phyloP scores from a whole-genome alignment of 2,329 filamentous ascomycete genomes.

The Aspergillus niger region DNA sequence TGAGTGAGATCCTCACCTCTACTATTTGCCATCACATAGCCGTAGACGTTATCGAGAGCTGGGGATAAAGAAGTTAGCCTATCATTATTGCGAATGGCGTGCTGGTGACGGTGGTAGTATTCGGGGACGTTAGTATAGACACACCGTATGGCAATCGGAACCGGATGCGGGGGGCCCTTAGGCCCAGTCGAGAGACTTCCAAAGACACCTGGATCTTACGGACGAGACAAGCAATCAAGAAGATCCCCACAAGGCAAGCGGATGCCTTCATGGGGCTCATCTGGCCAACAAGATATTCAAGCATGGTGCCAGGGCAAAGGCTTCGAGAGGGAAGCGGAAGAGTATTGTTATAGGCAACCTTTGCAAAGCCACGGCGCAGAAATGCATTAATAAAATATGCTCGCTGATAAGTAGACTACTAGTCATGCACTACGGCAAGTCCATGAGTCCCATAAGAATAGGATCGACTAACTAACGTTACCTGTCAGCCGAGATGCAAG shows the following conservation, averaged over 20 bases:
- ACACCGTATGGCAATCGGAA: conserved; percentile 42
- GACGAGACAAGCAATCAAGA: conserved; percentile 40
- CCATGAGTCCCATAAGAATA: no score
- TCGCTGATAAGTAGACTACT: no score
- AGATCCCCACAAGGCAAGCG: conserved; percentile 42
- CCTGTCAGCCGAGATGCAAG: no score
- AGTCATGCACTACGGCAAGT: no score
- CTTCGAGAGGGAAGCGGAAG: not conserved
- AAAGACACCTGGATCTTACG: conserved; percentile 32
- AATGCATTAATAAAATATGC: no score
- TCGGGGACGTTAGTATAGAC: conserved; percentile 7
- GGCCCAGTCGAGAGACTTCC: conserved; percentile 37
- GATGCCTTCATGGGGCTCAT: conserved; percentile 47
- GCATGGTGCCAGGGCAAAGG: conserved; percentile 45
- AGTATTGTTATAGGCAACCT: no score
- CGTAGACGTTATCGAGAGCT: conserved; percentile 65
- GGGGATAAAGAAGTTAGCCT: conserved; percentile 32
- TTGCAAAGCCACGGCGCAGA: no score
- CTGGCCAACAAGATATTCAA: conserved; percentile 52
- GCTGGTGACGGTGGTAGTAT: not conserved
- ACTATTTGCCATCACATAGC: conserved; percentile 56
- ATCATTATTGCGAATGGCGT: no score
- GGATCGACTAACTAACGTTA: no score
- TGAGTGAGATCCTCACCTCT: conserved; percentile 61
- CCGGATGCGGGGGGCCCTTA: conserved; percentile 36